Conservation (phyloP, 2,329 filamentous ascomycete genomes). For the Epichloe elymi region DNA sequence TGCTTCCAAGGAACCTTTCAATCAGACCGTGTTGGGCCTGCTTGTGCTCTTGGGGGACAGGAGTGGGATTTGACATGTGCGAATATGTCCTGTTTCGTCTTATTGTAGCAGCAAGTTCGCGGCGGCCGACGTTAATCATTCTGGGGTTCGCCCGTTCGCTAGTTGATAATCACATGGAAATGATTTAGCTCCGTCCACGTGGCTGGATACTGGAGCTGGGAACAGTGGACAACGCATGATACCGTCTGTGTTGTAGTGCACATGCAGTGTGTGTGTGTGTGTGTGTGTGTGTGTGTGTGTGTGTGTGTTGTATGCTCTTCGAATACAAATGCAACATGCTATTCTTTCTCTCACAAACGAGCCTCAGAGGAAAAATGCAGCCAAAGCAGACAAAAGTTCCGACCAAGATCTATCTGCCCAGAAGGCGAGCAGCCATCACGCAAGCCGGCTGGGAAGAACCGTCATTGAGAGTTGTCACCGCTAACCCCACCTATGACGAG, state of each 20-base stretch:
- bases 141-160: not conserved
- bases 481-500: not conserved
- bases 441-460: not conserved
- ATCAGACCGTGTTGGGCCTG: no score
- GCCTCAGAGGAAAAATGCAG: no score
- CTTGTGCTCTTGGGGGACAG: no score
- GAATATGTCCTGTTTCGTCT: not conserved
- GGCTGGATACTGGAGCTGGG: not conserved
- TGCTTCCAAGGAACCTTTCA: not conserved
- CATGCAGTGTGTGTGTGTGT: not conserved
- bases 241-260: not conserved
- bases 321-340: not conserved
- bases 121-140: not conserved
- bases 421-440: not conserved
- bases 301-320: not conserved
- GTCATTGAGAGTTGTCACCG: not conserved
- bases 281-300: not conserved
- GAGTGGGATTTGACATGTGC: not conserved
- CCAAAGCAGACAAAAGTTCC: not conserved
- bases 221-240: not conserved
- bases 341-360: not conserved
- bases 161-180: not conserved
- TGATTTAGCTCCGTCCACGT: conserved; percentile 2
- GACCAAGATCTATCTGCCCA: not conserved
- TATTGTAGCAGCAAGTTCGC: not conserved